Evolutionary conservation across 352 stramenopile genomes (phyloP), one percentile per base, ranked within the genome.

Genomic region (Phytophthora citricola): DNA sequence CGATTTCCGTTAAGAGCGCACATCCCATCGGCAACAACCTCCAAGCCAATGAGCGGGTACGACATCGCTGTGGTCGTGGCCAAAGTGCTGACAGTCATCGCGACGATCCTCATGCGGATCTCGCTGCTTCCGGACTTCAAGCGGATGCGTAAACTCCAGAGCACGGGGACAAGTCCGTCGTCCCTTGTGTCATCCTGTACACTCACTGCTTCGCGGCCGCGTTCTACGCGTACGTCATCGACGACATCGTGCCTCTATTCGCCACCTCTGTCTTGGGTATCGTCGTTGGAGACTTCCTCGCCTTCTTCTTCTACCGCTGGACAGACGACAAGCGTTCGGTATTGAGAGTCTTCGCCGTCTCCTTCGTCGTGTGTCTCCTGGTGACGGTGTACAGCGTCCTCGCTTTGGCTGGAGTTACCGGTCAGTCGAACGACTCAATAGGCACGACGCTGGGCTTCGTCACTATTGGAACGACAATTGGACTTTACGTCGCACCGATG

Each of bases 401-500:
- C 12, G 73, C 58, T 6, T 49, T 73, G 17, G 49, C 38, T 15
- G 73, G 66, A 7, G 20, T 62, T 11, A 73, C 63, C 0, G 39
- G 55, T 1, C 70, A 81, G 38, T 58, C 55, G 0, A 10, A 65
- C 3, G 20, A 67, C 12, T 63, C 61, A 4, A 52, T 76, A 2
- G 66, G 62, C 2, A 67, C 73, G 15, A 66, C 58, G 2, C 43
- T 86, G 24, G 81, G 77, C 1, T 82, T 69, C 48, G 63, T 81
- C 27, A 75, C 69, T 2, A 78, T 85, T 6, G 66, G 63, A 1
- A 83, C 78, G 0, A 85, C 72, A 14, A 47, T 83, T 9, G 43
- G 81, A 12, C 48, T 89, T 34, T 90, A 85, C 53, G 56, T 71
- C 10, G 86, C 79, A 0, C 82, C 79, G 5, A 79, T 91, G 52